Evolutionary conservation across 768 basidiomycete genomes (phyloP).

Genomic region (Pleurotus cornucopiae): DNA sequence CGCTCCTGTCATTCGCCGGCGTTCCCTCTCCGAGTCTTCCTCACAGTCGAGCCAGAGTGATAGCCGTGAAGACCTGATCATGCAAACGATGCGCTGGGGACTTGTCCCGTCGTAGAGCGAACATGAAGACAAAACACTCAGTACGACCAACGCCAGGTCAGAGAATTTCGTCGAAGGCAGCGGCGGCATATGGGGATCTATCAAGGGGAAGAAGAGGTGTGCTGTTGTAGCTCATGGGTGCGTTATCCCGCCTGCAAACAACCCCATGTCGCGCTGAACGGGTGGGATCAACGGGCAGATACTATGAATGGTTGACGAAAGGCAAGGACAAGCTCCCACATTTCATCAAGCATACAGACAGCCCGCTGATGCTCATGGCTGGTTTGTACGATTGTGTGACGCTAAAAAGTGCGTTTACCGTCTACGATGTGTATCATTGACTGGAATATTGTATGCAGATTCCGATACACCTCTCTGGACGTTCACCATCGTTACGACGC

Average conservation of each 20-base stretch:
- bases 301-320: slow-evolving; percentile 93
- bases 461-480: slow-evolving; percentile 55
- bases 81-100: slow-evolving; percentile 92
- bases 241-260: slow-evolving; percentile 1
- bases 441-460: too few relatives aligned
- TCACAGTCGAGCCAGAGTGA: slow-evolving; percentile 8
- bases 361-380: slow-evolving; percentile 82
- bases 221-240: slow-evolving; percentile 64
- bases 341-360: slow-evolving; percentile 68
- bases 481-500: slow-evolving; percentile 88
- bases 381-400: slow-evolving; percentile 77
- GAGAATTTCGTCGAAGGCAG: slow-evolving; percentile 70
- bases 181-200: slow-evolving; percentile 80
- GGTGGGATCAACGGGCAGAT: slow-evolving; percentile 40
- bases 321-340: slow-evolving; percentile 78
- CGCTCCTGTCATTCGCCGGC: slow-evolving; percentile 66
- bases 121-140: slow-evolving; percentile 63
- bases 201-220: slow-evolving; percentile 82
- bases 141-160: slow-evolving; percentile 86
- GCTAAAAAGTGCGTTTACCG: slow-evolving; percentile 51
- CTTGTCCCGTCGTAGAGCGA: slow-evolving; percentile 83
- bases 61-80: slow-evolving; percentile 27
- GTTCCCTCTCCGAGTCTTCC: slow-evolving; percentile 16
- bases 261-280: not conserved
- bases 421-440: too few relatives aligned